Base-by-base conservation (phyloP, 345 rosid genomes). In the Isatis tinctoria region DNA sequence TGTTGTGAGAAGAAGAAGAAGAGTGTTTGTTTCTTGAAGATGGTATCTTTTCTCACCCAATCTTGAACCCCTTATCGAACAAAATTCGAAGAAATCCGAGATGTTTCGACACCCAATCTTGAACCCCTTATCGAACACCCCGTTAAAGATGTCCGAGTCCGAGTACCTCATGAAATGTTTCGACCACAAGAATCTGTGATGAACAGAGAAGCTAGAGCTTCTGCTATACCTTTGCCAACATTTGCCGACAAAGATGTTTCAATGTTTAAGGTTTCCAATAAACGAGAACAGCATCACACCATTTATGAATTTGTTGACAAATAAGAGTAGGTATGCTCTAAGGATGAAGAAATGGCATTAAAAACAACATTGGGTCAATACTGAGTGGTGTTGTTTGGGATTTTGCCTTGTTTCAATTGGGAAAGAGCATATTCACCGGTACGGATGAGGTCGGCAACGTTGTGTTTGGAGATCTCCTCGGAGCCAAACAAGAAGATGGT, bases 351-450 rank as follows among this genome's bases (percentile, higher is more conserved):
- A 26, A 27, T 60, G 70, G 5, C 30, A 48, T 10, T 37, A 40
- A 30, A 30, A 72, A 5, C 43, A n/a, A 41, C 0, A 54, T 7
- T 1, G 14, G 4, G 18, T 77, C 76, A 77, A 22, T 70, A 70
- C 67, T 77, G 76, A 58, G 80, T 77, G 10, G 59, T 61, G 49
- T 63, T 74, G 54, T 82, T 85, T 6, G 89, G 84, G 47, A 85
- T 78, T 41, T 84, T 81, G 65, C 89, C 88, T 70, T 85, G 84
- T 75, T 70, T 82, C 69, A 87, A 68, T 10, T 75, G 67, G 9
- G 85, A 78, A 48, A 87, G 85, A 69, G 83, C 79, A 68, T 87
- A 81, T 10, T 85, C 87, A 57, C 81, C 89, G 7, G 89, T 73
- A 30, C 79, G 80, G 10, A 82, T 74, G 28, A 87, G 88, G 61